phyloP scores from a whole-genome alignment of 2,329 filamentous ascomycete genomes.

The Lomentospora prolificans region DNA sequence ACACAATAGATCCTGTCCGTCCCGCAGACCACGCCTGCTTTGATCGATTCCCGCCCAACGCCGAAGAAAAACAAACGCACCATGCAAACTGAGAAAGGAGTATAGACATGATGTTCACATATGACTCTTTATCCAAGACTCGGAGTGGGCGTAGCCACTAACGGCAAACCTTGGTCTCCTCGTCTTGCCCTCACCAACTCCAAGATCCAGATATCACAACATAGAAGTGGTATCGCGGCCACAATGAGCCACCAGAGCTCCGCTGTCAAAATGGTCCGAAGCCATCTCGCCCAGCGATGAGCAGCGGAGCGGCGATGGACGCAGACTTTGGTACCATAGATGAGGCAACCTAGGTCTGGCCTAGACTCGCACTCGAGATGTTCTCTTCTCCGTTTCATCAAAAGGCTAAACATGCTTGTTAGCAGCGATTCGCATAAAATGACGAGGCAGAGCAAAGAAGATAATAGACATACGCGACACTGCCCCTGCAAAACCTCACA shows the following conservation, averaged over 20 bases:
- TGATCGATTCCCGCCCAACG: neutral
- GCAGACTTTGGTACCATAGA: conserved; percentile 40
- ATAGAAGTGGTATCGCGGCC: conserved; percentile 28
- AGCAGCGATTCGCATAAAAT: neutral
- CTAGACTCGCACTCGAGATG: conserved; percentile 52
- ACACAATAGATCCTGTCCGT: no score
- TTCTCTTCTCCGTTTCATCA: conserved; percentile 50
- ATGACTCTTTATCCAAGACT: neutral
- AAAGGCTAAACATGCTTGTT: conserved; percentile 25
- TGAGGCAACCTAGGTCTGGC: conserved; percentile 45
- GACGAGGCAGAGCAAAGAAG: neutral
- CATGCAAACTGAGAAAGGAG: neutral
- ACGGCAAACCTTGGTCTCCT: conserved; percentile 9
- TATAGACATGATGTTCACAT: neutral
- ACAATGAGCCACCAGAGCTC: conserved; percentile 41
- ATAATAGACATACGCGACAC: conserved; percentile 36
- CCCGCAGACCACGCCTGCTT: neutral
- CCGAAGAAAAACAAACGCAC: neutral
- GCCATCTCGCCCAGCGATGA: conserved; percentile 34
- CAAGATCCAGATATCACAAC: conserved; percentile 27
- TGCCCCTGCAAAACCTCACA: conserved; percentile 49
- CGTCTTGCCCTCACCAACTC: conserved; percentile 14
- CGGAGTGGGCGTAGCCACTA: no score
- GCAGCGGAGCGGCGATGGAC: conserved; percentile 32
- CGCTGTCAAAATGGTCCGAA: conserved; percentile 32